Percentiles rank a stretch among this genome's conserved stretches.
These are phyloP conservation scores for Abrus precatorius DNA, from an alignment of 306 rosid species.

Conservation along the genomic window DNA sequence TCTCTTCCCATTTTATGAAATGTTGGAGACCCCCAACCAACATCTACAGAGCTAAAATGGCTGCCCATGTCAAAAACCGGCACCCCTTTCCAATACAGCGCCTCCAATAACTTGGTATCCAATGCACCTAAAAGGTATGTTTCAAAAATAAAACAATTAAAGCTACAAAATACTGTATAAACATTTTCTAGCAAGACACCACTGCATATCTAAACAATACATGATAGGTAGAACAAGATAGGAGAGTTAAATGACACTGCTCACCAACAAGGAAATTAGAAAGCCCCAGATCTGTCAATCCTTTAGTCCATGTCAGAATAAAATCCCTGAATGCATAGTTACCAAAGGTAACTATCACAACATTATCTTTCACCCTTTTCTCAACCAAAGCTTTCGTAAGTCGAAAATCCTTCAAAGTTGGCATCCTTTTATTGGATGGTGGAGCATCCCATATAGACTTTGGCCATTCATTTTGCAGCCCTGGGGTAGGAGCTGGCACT, in stretches of 20 bases:
- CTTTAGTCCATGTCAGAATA: slow-evolving; percentile 89
- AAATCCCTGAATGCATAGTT: slow-evolving; percentile 96
- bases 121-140: slow-evolving; percentile 76
- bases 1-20: slow-evolving; percentile 98
- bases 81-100: slow-evolving; percentile 93
- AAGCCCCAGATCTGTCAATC: slow-evolving; percentile 75
- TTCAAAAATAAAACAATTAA: slow-evolving; percentile 43
- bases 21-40: slow-evolving; percentile 95
- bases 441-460: slow-evolving; percentile 74
- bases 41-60: slow-evolving; percentile 89
- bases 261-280: slow-evolving; percentile 92
- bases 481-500: slow-evolving; percentile 48
- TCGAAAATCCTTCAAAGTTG: slow-evolving; percentile 67
- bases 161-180: slow-evolving; percentile 6
- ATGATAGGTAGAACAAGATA: slow-evolving; percentile 9
- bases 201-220: slow-evolving; percentile 26
- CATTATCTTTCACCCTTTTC: slow-evolving; percentile 81
- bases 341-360: slow-evolving; percentile 85
- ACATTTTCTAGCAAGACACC: slow-evolving; percentile 26
- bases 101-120: slow-evolving; percentile 92
- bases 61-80: slow-evolving; percentile 99
- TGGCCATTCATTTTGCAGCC: slow-evolving; percentile 45
- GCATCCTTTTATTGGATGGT: slow-evolving; percentile 63
- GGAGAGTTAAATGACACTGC: slow-evolving; percentile 30
- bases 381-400: slow-evolving; percentile 79